phyloP scores from a whole-genome alignment of 768 basidiomycete genomes.

The Saitozyma sp. region DNA sequence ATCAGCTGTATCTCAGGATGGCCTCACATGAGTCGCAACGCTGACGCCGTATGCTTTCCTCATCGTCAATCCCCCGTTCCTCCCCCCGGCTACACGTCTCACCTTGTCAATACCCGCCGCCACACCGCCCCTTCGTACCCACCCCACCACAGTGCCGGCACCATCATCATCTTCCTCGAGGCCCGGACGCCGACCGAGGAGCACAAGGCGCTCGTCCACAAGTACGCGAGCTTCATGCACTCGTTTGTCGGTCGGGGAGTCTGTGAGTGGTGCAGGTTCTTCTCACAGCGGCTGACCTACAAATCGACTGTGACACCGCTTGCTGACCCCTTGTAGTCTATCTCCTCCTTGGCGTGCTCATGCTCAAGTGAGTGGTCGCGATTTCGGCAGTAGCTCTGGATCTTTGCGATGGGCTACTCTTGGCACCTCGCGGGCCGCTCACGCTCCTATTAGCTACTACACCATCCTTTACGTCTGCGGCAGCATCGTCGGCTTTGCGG shows the following conservation, averaged over 20 bases:
- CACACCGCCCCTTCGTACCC: no score
- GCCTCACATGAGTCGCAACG: no score
- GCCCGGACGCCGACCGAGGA: slow-evolving; percentile 47
- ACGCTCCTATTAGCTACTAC: slow-evolving; percentile 42
- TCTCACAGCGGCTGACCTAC: slow-evolving; percentile 4
- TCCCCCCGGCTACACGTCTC: no score
- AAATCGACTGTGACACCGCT: neutral
- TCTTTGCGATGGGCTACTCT: no score
- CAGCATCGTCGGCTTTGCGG: slow-evolving; percentile 45
- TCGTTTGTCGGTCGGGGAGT: slow-evolving; percentile 52
- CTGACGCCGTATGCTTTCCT: no score
- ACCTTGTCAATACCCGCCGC: no score
- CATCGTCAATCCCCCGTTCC: no score
- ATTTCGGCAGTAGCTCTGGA: no score
- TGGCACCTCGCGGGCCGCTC: no score
- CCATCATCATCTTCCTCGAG: slow-evolving; percentile 47
- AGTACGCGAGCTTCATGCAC: slow-evolving; percentile 53
- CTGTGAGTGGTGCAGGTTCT: slow-evolving; percentile 35
- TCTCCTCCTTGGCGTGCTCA: slow-evolving; percentile 46
- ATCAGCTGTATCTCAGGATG: no score
- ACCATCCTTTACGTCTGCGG: slow-evolving; percentile 51
- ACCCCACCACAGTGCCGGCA: slow-evolving; percentile 35
- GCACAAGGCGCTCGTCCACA: slow-evolving; percentile 47
- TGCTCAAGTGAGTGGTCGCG: slow-evolving; percentile 49
- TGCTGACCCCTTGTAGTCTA: slow-evolving; percentile 30